phyloP scores from a whole-genome alignment of 1,139 yeast genomes.

The Taphrina betulina region DNA sequence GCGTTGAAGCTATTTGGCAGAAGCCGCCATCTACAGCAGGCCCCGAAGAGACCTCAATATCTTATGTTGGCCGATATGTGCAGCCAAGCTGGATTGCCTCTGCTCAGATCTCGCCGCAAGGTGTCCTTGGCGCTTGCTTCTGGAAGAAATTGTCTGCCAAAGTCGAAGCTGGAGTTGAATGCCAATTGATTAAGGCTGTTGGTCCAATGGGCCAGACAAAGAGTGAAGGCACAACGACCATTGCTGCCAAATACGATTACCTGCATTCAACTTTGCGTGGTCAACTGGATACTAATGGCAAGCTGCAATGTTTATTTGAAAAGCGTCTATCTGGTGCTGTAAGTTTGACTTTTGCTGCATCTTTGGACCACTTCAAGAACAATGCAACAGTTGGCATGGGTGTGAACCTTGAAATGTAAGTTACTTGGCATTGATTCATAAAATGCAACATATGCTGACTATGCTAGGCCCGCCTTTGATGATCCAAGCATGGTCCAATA shows the following conservation, averaged over 20 bases:
- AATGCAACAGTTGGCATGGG: constrained; percentile 88
- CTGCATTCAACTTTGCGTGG: constrained; percentile 96
- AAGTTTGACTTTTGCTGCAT: constrained; percentile 86
- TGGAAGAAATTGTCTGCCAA: constrained; percentile 90
- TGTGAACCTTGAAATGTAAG: constrained; percentile 74
- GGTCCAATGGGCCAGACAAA: constrained; percentile 72
- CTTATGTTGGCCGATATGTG: constrained; percentile 87
- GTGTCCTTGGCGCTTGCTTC: constrained; percentile 73
- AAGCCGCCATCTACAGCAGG: constrained; percentile 62
- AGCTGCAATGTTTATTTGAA: constrained; percentile 86
- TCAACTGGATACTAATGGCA: constrained; percentile 87
- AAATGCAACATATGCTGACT: constrained; percentile 3
- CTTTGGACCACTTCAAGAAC: constrained; percentile 85
- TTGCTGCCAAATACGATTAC: constrained; percentile 97
- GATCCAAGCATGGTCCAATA: constrained; percentile 2
- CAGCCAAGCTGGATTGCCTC: constrained; percentile 89
- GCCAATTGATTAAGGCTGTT: constrained; percentile 76
- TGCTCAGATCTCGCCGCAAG: constrained; percentile 56
- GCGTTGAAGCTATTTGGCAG: constrained; percentile 90
- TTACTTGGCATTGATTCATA: constrained; percentile 58
- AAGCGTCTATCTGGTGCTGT: constrained; percentile 91
- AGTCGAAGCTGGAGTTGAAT: constrained; percentile 96
- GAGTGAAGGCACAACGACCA: constrained; percentile 88
- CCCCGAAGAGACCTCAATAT: constrained; percentile 91
- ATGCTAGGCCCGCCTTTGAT: constrained; percentile 16